phyloP scores from a whole-genome alignment of 2,329 filamentous ascomycete genomes.

The Ceratocystis destructans region DNA sequence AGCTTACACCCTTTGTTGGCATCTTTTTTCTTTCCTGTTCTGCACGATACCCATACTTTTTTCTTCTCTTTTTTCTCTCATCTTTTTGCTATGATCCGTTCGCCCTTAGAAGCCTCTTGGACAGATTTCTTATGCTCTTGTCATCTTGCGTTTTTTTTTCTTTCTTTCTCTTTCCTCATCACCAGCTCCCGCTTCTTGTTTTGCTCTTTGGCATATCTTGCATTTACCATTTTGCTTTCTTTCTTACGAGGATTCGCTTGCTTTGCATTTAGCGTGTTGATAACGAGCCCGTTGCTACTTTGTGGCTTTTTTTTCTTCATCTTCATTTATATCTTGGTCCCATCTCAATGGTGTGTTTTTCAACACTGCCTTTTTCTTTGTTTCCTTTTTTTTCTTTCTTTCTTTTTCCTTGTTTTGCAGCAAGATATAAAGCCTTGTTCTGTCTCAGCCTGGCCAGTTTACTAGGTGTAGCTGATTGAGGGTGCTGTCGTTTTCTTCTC shows the following conservation, averaged over 20 bases:
- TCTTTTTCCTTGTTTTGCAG: not conserved
- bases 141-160: slow-evolving; percentile 3
- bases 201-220: slow-evolving; percentile 8
- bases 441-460: not conserved
- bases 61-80: not conserved
- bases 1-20: not conserved
- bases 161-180: slow-evolving; percentile 7
- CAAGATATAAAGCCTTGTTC: slow-evolving; percentile 13
- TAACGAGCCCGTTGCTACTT: slow-evolving; percentile 22
- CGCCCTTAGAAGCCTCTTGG: slow-evolving; percentile 12
- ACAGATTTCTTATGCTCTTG: slow-evolving; percentile 6
- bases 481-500: not conserved
- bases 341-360: not conserved
- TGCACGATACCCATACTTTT: not conserved
- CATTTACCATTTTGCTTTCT: not conserved
- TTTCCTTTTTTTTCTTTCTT: slow-evolving; percentile 7
- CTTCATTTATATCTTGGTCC: slow-evolving; percentile 5
- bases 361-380: not conserved
- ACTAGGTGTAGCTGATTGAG: not conserved
- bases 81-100: not conserved
- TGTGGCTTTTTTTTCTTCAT: not conserved
- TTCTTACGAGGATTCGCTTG: slow-evolving; percentile 21
- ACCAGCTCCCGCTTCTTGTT: not conserved
- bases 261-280: slow-evolving; percentile 24
- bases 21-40: slow-evolving; percentile 6